phyloP scores from a whole-genome alignment of 2,329 filamentous ascomycete genomes.

The Golovinomyces cichoracearum region DNA sequence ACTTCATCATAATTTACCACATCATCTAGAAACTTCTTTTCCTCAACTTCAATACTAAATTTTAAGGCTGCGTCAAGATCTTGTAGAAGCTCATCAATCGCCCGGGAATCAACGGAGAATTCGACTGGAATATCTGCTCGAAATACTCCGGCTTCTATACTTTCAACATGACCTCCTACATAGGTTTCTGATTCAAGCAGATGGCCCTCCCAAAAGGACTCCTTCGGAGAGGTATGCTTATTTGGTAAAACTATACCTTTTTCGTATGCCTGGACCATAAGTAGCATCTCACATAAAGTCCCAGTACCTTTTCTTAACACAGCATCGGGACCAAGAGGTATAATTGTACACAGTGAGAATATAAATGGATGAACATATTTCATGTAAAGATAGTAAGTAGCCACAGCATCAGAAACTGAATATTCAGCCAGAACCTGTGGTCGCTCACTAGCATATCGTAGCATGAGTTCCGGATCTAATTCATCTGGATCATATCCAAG shows the following conservation, averaged over 20 bases:
- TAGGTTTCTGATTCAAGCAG: constrained; percentile 92
- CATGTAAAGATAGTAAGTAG: constrained; percentile 98
- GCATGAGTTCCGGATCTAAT: constrained; percentile 92
- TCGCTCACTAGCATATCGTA: constrained; percentile 63
- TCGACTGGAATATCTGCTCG: constrained; percentile 85
- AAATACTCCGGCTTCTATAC: constrained; percentile 95
- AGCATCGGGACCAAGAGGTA: constrained; percentile 80
- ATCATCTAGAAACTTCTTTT: constrained; percentile 58
- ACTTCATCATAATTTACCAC: constrained; percentile 63
- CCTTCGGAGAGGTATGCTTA: constrained; percentile 74
- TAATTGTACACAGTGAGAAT: constrained; percentile 90
- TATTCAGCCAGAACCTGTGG: constrained; percentile 92
- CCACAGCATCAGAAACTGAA: constrained; percentile 94
- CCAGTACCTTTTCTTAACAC: constrained; percentile 85
- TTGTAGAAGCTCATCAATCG: constrained; percentile 63
- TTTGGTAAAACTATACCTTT: constrained; percentile 83
- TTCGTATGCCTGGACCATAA: constrained; percentile 95
- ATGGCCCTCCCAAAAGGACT: constrained; percentile 92
- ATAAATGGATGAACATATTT: constrained; percentile 99
- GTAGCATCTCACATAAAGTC: constrained; percentile 95
- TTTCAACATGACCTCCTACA: constrained; percentile 93
- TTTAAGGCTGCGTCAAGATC: constrained; percentile 74
- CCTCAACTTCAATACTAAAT: constrained; percentile 66
- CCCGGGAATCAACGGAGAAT: constrained; percentile 67
- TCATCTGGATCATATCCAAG: constrained; percentile 96